phyloP scores from a whole-genome alignment of 352 stramenopile genomes.

The Globisporangium carolinianum region DNA sequence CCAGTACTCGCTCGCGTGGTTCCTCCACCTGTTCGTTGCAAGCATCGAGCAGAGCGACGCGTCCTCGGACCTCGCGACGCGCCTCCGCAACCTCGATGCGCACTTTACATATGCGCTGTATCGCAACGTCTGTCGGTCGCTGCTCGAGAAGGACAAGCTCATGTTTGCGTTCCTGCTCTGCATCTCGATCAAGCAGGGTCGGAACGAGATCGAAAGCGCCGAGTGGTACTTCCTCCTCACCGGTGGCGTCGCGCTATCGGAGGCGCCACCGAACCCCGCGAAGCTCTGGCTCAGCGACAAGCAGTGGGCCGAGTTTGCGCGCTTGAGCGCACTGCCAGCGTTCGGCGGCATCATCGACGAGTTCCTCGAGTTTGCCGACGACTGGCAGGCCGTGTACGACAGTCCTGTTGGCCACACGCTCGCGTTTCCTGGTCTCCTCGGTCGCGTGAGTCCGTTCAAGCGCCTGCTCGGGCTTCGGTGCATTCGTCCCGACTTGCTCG shows the following conservation, averaged over 20 bases:
- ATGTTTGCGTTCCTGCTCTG: slow-evolving; percentile 91
- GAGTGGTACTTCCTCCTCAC: slow-evolving; percentile 95
- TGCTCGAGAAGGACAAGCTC: slow-evolving; percentile 92
- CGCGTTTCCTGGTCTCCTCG: slow-evolving; percentile 66
- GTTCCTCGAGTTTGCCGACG: slow-evolving; percentile 64
- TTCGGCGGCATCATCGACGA: slow-evolving; percentile 78
- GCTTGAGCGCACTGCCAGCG: slow-evolving; percentile 68
- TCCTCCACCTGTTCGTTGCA: slow-evolving; percentile 88
- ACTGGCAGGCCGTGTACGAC: slow-evolving; percentile 90
- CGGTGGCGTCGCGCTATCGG: slow-evolving; percentile 82
- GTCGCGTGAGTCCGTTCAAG: slow-evolving; percentile 58
- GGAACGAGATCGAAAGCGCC: slow-evolving; percentile 63
- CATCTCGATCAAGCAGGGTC: slow-evolving; percentile 81
- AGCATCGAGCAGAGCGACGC: slow-evolving; percentile 86
- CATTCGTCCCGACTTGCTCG: slow-evolving; percentile 80
- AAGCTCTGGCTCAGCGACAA: slow-evolving; percentile 90
- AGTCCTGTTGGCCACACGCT: slow-evolving; percentile 68
- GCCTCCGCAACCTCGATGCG: slow-evolving; percentile 75
- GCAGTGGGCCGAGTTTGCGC: slow-evolving; percentile 90
- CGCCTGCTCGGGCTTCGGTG: slow-evolving; percentile 72
- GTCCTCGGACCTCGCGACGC: slow-evolving; percentile 59
- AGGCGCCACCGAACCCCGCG: slow-evolving; percentile 88
- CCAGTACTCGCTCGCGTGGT: slow-evolving; percentile 91
- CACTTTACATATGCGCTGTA: slow-evolving; percentile 93
- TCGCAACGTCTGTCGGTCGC: slow-evolving; percentile 88